Evolutionary conservation across 768 basidiomycete species (phyloP).

Genomic region (Serendipita vermifera): DNA sequence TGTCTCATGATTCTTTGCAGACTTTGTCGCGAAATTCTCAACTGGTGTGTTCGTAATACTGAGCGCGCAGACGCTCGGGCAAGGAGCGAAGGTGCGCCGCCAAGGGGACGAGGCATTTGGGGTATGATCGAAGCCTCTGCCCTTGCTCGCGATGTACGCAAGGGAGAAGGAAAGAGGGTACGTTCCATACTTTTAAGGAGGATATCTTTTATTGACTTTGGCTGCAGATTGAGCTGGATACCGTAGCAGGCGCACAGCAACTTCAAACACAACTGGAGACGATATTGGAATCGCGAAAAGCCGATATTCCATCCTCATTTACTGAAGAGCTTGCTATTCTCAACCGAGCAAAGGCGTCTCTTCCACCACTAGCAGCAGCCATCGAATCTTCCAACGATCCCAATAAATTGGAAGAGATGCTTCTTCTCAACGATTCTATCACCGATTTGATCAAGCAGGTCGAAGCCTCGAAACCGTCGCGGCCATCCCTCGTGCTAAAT

Average conservation of each 20-base stretch:
- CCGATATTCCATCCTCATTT: conserved; percentile 22
- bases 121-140: conserved; percentile 77
- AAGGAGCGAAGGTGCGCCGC: conserved; percentile 35
- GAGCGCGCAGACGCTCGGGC: conserved; percentile 56
- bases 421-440: conserved; percentile 61
- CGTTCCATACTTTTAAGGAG: conserved; percentile 9
- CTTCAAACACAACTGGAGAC: background rate
- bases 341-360: conserved; percentile 38
- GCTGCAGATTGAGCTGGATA: background rate
- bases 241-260: background rate
- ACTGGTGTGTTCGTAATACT: conserved; percentile 84
- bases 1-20: conserved; percentile 23
- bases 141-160: conserved; percentile 42
- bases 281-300: conserved; percentile 27
- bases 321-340: conserved; percentile 30
- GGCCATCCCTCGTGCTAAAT: background rate
- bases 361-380: conserved; percentile 37
- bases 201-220: too few relatives aligned
- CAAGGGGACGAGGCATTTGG: conserved; percentile 55
- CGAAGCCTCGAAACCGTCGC: conserved; percentile 23
- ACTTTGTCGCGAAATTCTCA: conserved; percentile 80
- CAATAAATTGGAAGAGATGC: conserved; percentile 43
- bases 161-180: conserved; percentile 43
- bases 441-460: conserved; percentile 41
- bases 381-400: conserved; percentile 50